Base-by-base conservation (phyloP, 148 eudicot genomes). In the Rhododendron griersonianum region DNA sequence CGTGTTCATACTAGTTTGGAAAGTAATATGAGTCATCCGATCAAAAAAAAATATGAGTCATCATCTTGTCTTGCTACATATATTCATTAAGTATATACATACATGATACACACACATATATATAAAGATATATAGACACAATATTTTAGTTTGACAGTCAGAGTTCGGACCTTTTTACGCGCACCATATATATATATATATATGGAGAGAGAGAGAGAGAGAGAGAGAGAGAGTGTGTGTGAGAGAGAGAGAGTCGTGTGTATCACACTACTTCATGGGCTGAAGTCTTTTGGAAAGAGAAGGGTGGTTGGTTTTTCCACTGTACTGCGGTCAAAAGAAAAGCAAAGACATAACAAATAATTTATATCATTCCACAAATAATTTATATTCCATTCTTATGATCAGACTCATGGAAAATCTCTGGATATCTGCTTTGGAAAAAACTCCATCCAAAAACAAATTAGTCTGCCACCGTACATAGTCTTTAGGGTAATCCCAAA, bases 391-490 rank as follows among this genome's bases (percentile, higher is more conserved):
- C 79, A 75, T 44, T 39, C 44, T 18, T 71, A 39, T 19, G 47
- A 30, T 30, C 30, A 39, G 47, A 15, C 48, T 23, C 48, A 7
- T 75, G 79, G 79, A 16, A 75, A 75, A 75, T 75, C 79, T 39
- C 19, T 39, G n/a, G 25, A 75, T 37, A 75, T 75, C 47, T 75
- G 79, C 48, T 39, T 75, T 75, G 79, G 79, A 75, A 75, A 75
- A 75, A 18, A 39, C 48, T 75, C 79, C 39, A 37, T 37, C n/a
- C n/a, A 75, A 75, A 37, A 37, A 28, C 76, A 65, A 61, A 61
- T 61, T 61, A 69, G 75, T 69, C 75, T 41, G 35, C 75, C 15
- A 28, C 35, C 75, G 6, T 69, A 25, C 30, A 11, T 11, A 28
- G 65, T 19, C 65, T 59, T 59, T 59, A 16, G 61, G 30, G 11